Evolutionary conservation across 73 alveolate genomes (phyloP).

Genomic region (Tetrahymena thermophila): DNA sequence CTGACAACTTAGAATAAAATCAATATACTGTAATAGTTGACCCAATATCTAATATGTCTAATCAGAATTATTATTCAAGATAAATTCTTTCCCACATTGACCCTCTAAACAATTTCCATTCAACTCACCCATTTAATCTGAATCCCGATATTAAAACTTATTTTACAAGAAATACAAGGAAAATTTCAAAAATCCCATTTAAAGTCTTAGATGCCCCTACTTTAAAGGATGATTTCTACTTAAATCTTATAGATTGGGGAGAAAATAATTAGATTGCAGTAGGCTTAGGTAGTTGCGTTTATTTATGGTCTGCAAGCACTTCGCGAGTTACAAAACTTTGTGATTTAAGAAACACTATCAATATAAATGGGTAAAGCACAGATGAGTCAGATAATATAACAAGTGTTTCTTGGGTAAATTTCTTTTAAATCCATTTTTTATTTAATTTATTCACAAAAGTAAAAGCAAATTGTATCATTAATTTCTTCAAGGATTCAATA

Average conservation of each 20-base stretch:
- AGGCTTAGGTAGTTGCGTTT: conserved; percentile 69
- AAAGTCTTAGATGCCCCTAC: conserved; percentile 92
- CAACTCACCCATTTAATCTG: not conserved
- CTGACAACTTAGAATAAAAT: not conserved
- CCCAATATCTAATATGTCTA: not conserved
- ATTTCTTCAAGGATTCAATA: too few relatives aligned
- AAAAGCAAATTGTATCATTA: too few relatives aligned
- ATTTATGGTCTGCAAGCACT: conserved; percentile 66
- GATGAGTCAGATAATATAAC: conserved; percentile 64
- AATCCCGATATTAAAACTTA: not conserved
- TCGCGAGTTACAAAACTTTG: conserved; percentile 13
- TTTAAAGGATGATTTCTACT: conserved; percentile 90
- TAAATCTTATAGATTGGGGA: conserved; percentile 91
- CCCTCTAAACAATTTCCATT: not conserved
- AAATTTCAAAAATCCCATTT: conserved; percentile 78
- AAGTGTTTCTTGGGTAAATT: conserved; percentile 63
- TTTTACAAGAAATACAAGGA: conserved; percentile 33
- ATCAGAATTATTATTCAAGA: not conserved
- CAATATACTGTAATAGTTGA: not conserved
- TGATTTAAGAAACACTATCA: conserved; percentile 25
- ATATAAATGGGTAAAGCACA: not conserved
- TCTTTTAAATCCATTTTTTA: not conserved
- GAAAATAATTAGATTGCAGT: conserved; percentile 78
- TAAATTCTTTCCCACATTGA: not conserved
- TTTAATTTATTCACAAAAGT: too few relatives aligned